A percentile compares a stretch with the other conserved stretches of the same genome.
These are phyloP conservation scores for Penstemon newberryi DNA, from an alignment of 257 asterid genomes.

Conservation along the genomic window DNA sequence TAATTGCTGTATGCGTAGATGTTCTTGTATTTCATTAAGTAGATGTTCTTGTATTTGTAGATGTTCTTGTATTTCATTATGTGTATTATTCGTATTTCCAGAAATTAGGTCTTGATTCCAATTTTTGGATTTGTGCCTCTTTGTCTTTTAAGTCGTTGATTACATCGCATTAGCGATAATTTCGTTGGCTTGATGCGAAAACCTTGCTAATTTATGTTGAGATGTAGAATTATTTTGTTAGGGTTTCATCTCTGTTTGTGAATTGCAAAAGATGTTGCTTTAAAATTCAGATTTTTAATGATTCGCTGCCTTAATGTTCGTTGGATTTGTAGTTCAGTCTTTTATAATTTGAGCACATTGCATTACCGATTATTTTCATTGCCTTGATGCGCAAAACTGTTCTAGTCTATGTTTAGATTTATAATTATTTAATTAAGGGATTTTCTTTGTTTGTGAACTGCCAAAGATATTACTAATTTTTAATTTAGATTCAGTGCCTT, in stretches of 20 bases:
- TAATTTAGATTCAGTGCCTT: too few relatives aligned
- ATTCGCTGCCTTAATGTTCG: not conserved
- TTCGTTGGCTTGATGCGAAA: conserved; percentile 2
- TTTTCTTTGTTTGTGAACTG: too few relatives aligned
- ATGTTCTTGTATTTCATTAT: not conserved
- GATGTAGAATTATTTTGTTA: too few relatives aligned
- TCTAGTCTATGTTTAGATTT: not conserved
- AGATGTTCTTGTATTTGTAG: not conserved
- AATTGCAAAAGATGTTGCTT: not conserved
- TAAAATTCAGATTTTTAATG: conserved; percentile 3
- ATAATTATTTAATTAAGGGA: not conserved
- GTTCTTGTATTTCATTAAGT: not conserved
- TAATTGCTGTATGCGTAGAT: not conserved
- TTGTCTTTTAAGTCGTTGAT: not conserved
- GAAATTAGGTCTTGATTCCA: not conserved
- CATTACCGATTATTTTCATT: not conserved
- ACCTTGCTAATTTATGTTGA: not conserved
- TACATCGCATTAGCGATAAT: too few relatives aligned
- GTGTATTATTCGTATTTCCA: not conserved
- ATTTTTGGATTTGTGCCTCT: conserved; percentile 17
- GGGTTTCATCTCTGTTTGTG: not conserved
- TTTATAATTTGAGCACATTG: not conserved
- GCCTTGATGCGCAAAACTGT: not conserved
- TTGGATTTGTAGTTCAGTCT: not conserved
- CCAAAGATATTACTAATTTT: too few relatives aligned